Base-by-base conservation (phyloP, 257 asterid species). In the Cynanchum wilfordii region DNA sequence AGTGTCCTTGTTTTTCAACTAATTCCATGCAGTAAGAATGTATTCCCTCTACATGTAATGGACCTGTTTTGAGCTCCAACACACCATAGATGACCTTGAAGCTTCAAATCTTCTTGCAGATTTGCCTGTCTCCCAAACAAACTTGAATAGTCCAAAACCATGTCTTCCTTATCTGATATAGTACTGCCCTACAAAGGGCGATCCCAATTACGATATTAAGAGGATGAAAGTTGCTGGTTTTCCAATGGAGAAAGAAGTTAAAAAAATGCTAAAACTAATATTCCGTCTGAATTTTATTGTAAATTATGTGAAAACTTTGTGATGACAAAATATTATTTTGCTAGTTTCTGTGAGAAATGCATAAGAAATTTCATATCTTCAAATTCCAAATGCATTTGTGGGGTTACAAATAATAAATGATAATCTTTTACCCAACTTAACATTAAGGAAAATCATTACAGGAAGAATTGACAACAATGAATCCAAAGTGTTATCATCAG, bases 131-230 rank as follows among this genome's bases (percentile, higher is more conserved):
- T 90, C 93, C 97, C 96, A 88, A 20, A 94, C 90, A 77, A 94
- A 95, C 81, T 89, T 91, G 76, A 89, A 90, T 73, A 94, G 64
- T 70, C 92, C 88, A 77, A 65, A 16, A 91, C 81, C 47, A 80
- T 87, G 27, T 83, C 84, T 69, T 87, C 96, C 42, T 87, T 86
- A 17, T 85, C 87, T 17, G 87, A 86, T 0, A n/a, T n/a, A n/a
- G n/a, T n/a, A n/a, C n/a, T 92, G 98, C 80, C 95, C 98, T 52
- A 90, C 98, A 8, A 92, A 92, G 76, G 96, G 98, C 24, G 98
- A 92, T 82, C 94, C 96, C 22, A 82, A 83, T 78, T 92, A 69
- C 76, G 97, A 92, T 80, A 70, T 92, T 55, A 87, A 74, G 84
- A 88, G 87, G 83, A 86, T 87, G 71, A 92, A 86, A 30, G 83